Conservation (phyloP, 352 stramenopile genomes). For the Phytopythium kandeliae region DNA sequence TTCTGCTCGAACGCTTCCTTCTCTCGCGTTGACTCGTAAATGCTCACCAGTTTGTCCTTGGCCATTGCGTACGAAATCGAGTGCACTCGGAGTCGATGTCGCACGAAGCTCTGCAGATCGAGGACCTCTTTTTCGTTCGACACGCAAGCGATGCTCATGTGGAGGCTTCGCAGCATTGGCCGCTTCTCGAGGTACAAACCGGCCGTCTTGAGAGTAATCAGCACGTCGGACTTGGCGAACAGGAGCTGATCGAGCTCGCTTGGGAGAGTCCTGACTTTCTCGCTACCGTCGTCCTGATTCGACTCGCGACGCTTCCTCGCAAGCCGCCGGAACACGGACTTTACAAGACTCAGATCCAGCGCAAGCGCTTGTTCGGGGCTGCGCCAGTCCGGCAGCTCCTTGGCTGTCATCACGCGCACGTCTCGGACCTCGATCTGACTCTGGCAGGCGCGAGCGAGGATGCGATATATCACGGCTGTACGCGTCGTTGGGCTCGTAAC, state of each 20-base stretch:
- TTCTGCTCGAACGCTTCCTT: slow-evolving; percentile 30
- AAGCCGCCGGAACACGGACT: slow-evolving; percentile 42
- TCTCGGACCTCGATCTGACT: not conserved
- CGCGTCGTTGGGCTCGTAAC: no score
- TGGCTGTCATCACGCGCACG: slow-evolving; percentile 20
- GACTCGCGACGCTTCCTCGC: slow-evolving; percentile 17
- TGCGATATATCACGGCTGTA: no score
- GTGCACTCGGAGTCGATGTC: slow-evolving; percentile 39
- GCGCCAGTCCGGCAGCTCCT: slow-evolving; percentile 49
- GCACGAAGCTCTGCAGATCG: slow-evolving; percentile 41
- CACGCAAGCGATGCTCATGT: slow-evolving; percentile 48
- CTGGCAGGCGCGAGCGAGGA: not conserved
- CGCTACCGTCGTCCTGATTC: slow-evolving; percentile 8
- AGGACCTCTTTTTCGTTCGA: slow-evolving; percentile 51
- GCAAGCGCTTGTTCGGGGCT: slow-evolving; percentile 29
- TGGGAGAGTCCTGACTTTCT: not conserved
- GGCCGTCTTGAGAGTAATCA: slow-evolving; percentile 34
- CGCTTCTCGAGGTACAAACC: slow-evolving; percentile 44
- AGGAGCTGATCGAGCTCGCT: slow-evolving; percentile 29
- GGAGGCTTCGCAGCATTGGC: slow-evolving; percentile 43
- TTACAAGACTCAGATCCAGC: slow-evolving; percentile 47
- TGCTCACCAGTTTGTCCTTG: slow-evolving; percentile 11
- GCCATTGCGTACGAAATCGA: slow-evolving; percentile 26
- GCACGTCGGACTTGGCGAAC: slow-evolving; percentile 54
- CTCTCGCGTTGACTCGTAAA: slow-evolving; percentile 32